Evolutionary conservation across 2,329 filamentous ascomycete genomes (phyloP).

Genomic region (Cladosporium halotolerans): DNA sequence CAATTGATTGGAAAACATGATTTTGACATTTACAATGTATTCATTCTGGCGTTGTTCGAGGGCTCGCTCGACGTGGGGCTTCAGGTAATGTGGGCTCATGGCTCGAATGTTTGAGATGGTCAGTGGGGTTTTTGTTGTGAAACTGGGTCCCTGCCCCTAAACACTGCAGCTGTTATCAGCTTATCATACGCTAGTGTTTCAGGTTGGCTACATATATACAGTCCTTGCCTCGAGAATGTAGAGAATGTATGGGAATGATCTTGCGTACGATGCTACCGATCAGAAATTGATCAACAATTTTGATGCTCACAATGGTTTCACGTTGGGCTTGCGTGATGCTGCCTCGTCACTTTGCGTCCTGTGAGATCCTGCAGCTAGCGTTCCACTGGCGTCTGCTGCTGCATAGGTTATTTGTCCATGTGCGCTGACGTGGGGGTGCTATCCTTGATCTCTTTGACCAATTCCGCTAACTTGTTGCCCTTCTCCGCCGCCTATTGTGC

Average conservation of each 20-base stretch:
- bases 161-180: constrained; percentile 33
- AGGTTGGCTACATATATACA: neutral
- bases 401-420: neutral
- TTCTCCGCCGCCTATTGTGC: neutral
- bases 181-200: neutral
- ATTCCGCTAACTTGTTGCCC: neutral
- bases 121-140: neutral
- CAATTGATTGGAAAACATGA: neutral
- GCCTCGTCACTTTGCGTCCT: neutral
- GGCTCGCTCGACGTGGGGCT: neutral
- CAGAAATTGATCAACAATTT: constrained; percentile 6
- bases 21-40: neutral
- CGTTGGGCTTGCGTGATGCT: neutral
- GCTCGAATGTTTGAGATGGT: neutral
- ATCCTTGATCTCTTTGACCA: neutral
- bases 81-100: neutral
- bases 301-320: neutral
- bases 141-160: constrained; percentile 19
- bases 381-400: neutral
- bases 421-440: neutral
- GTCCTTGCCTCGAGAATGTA: neutral
- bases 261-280: constrained; percentile 21
- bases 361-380: neutral
- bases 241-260: neutral
- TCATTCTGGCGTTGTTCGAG: neutral